A percentile compares a stretch with the other conserved stretches of the same genome.
phyloP scores from a whole-genome alignment of 2,329 filamentous ascomycete species.

The Hypoxylon sp. region DNA sequence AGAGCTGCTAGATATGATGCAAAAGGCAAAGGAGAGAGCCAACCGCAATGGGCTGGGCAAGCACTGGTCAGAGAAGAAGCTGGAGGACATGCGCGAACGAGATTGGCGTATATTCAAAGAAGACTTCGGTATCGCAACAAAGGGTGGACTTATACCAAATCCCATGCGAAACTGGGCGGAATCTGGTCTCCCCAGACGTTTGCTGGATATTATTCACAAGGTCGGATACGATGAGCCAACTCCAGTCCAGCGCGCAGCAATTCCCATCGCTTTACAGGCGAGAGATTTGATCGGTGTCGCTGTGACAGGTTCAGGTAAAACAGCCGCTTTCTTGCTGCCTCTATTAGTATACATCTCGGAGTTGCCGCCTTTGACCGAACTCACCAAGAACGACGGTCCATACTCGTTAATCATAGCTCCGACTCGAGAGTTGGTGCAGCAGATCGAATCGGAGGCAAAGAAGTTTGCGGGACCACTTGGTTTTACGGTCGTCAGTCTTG shows the following conservation, averaged over 20 bases:
- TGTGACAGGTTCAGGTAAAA: slow-evolving; percentile 98
- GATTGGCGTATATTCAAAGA: slow-evolving; percentile 99
- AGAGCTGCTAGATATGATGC: slow-evolving; percentile 85
- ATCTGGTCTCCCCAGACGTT: slow-evolving; percentile 76
- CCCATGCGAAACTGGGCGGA: slow-evolving; percentile 96
- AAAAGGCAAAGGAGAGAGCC: slow-evolving; percentile 76
- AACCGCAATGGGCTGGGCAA: slow-evolving; percentile 81
- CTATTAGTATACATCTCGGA: slow-evolving; percentile 94
- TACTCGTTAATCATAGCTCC: slow-evolving; percentile 98
- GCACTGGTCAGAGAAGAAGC: slow-evolving; percentile 93
- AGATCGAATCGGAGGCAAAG: slow-evolving; percentile 92
- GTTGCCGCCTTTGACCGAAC: slow-evolving; percentile 82
- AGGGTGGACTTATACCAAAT: slow-evolving; percentile 90
- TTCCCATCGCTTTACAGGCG: slow-evolving; percentile 91
- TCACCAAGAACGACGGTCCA: slow-evolving; percentile 91
- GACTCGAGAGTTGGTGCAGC: slow-evolving; percentile 95
- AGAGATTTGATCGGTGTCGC: slow-evolving; percentile 98
- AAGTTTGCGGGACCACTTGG: slow-evolving; percentile 92
- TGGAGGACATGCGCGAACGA: slow-evolving; percentile 93
- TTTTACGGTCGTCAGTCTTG: slow-evolving; percentile 94
- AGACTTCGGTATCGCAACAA: slow-evolving; percentile 95
- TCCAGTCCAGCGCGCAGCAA: slow-evolving; percentile 91
- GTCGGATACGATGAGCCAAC: slow-evolving; percentile 94
- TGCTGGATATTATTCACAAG: slow-evolving; percentile 82
- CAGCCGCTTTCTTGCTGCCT: slow-evolving; percentile 91